phyloP scores from a whole-genome alignment of 768 basidiomycete genomes.

The Boletus pseudo-olivaceus region DNA sequence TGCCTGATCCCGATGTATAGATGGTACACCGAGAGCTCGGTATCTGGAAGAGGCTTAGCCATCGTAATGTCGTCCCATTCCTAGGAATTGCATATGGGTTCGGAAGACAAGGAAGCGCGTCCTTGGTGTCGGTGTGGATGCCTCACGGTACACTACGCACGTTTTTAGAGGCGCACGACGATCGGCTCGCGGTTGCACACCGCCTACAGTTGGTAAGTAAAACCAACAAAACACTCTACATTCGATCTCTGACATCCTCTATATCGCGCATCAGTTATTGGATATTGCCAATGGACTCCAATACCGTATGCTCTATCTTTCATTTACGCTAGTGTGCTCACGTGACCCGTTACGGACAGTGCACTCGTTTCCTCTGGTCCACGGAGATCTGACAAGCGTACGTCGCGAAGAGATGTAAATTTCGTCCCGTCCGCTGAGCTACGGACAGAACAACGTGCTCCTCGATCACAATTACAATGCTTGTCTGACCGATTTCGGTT shows the following conservation, averaged over 20 bases:
- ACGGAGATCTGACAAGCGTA: slow-evolving; percentile 7
- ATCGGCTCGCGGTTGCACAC: background rate
- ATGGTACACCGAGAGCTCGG: slow-evolving; percentile 7
- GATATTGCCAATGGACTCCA: slow-evolving; percentile 8
- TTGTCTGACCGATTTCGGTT: slow-evolving; percentile 9
- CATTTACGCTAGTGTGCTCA: background rate
- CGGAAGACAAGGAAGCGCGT: slow-evolving; percentile 3
- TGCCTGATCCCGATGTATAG: background rate
- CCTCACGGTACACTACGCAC: slow-evolving; percentile 2
- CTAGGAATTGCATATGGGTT: slow-evolving; percentile 5
- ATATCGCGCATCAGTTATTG: background rate
- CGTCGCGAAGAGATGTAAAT: background rate
- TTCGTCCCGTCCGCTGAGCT: background rate
- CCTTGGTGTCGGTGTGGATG: slow-evolving; percentile 12
- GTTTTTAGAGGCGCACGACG: background rate
- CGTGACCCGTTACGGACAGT: background rate
- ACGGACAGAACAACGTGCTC: slow-evolving; percentile 9
- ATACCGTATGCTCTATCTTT: background rate
- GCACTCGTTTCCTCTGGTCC: slow-evolving; percentile 10
- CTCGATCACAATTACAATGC: slow-evolving; percentile 6
- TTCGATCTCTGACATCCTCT: background rate
- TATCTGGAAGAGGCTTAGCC: slow-evolving; percentile 3
- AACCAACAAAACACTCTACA: background rate
- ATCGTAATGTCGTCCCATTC: slow-evolving; percentile 4
- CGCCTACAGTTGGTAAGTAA: slow-evolving; percentile 6